Conservation (phyloP, 1,284 basidiomycete genomes). For the Ustilago crameri region DNA sequence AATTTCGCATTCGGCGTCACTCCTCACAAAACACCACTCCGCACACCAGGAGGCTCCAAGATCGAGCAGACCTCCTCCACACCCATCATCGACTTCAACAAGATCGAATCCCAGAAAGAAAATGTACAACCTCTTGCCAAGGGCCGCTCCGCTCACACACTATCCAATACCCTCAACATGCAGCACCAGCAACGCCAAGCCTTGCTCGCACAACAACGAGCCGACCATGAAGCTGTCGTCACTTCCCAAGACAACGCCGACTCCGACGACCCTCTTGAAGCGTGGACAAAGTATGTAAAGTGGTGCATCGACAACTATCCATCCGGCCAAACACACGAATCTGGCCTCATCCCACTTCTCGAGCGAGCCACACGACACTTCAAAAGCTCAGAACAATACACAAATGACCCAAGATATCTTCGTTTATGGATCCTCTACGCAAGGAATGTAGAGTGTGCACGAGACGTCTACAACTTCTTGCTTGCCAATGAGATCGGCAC, state of each 20-base stretch:
- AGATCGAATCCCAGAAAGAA: conserved; percentile 73
- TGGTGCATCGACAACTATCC: conserved; percentile 76
- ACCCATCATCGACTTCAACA: conserved; percentile 64
- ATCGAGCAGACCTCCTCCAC: conserved; percentile 65
- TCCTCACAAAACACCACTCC: conserved; percentile 60
- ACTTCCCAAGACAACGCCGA: conserved; percentile 51
- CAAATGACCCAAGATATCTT: conserved; percentile 86
- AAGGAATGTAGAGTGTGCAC: conserved; percentile 61
- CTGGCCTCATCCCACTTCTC: conserved; percentile 76
- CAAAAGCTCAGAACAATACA: conserved; percentile 81
- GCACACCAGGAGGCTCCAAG: conserved; percentile 53
- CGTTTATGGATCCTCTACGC: conserved; percentile 85
- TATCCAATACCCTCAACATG: conserved; percentile 68
- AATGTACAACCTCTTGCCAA: conserved; percentile 73
- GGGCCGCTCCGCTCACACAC: conserved; percentile 73
- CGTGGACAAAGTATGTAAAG: conserved; percentile 73
- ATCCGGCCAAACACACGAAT: conserved; percentile 74
- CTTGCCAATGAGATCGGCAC: conserved; percentile 82
- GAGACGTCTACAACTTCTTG: conserved; percentile 73
- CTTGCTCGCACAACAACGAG: conserved; percentile 49
- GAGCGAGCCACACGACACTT: conserved; percentile 83
- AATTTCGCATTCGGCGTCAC: conserved; percentile 31
- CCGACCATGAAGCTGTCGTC: conserved; percentile 52
- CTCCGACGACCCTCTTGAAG: conserved; percentile 55
- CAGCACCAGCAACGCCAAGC: conserved; percentile 60